Evolutionary conservation across 1,284 basidiomycete genomes (phyloP), one percentile per base, ranked within the genome.

Genomic region (Trametes pubescens): DNA sequence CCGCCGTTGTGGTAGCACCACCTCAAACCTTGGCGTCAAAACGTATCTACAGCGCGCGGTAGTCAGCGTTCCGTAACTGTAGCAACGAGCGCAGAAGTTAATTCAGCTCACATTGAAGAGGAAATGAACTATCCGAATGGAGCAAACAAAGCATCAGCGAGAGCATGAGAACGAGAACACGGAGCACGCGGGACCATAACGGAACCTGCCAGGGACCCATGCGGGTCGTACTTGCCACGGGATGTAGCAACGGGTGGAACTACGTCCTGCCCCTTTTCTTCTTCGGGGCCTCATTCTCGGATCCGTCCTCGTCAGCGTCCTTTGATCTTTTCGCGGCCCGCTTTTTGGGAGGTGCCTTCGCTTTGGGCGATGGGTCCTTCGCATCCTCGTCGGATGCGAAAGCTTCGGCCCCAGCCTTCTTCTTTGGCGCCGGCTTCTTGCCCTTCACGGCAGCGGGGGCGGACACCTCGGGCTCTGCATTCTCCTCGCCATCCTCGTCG

Each of bases 401-500:
- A 7, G 48, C 67, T 21, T 69, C 58, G 8, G 26, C 60, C 7
- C 38, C 55, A 29, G 44, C 54, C 35, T 67, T 66, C 65, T 57
- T 69, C 66, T 49, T 68, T n/a, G 60, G 47, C 26, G 48, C 65
- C n/a, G 65, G 64, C 63, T 64, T 71, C 59, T 59, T 62, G 26
- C 52, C 57, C 54, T 65, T 69, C 34, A 76, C 77, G 73, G 83
- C 79, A 51, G 83, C 69, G n/a, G 62, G 70, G 13, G 78, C 64
- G 71, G 74, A 11, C 70, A 56, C 73, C 62, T 75, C 72, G 26
- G 62, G 59, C 16, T 71, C 68, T 10, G 73, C 72, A 46, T 71
- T 73, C 1, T 40, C 26, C 2, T 65, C 57, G 22, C 81, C 80
- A 34, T 77, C 76, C 55, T 85, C 84, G 26, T 78, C 76, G 54